Conservation (phyloP, 2,329 filamentous ascomycete species). For the Neofusicoccum cordaticola region DNA sequence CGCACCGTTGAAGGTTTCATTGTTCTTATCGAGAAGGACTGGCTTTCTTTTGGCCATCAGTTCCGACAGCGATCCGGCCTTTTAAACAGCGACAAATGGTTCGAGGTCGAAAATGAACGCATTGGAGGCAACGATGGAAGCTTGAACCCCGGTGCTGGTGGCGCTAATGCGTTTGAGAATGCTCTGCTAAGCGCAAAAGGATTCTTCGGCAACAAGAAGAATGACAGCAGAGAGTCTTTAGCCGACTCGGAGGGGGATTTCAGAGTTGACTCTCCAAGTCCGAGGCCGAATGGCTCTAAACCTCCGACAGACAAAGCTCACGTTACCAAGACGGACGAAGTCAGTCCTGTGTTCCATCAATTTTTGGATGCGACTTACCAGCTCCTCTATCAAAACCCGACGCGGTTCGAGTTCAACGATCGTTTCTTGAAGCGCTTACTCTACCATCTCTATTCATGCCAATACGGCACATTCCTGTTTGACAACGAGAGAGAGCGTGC, state of each 20-base stretch:
- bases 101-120: constrained; percentile 78
- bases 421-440: constrained; percentile 83
- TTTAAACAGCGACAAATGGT: constrained; percentile 91
- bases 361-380: constrained; percentile 95
- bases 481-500: constrained; percentile 88
- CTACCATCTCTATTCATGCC: constrained; percentile 92
- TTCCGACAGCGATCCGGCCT: constrained; percentile 90
- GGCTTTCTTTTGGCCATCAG: constrained; percentile 97
- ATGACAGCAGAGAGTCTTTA: constrained; percentile 62
- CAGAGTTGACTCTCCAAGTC: constrained; percentile 7
- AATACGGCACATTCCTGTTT: constrained; percentile 94
- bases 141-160: constrained; percentile 50
- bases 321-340: constrained; percentile 80
- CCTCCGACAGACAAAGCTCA: constrained; percentile 51
- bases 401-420: constrained; percentile 94
- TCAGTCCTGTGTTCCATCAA: constrained; percentile 95
- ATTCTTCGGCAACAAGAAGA: constrained; percentile 76
- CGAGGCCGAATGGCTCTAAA: constrained; percentile 29
- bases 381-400: constrained; percentile 78
- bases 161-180: constrained; percentile 77
- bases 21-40: constrained; percentile 92
- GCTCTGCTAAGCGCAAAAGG: constrained; percentile 80
- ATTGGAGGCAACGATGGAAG: constrained; percentile 51
- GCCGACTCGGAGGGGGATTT: constrained; percentile 60
- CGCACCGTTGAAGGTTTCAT: constrained; percentile 93